Conservation (phyloP, 177 flowering plant species). For the Tripterygium wilfordii region DNA sequence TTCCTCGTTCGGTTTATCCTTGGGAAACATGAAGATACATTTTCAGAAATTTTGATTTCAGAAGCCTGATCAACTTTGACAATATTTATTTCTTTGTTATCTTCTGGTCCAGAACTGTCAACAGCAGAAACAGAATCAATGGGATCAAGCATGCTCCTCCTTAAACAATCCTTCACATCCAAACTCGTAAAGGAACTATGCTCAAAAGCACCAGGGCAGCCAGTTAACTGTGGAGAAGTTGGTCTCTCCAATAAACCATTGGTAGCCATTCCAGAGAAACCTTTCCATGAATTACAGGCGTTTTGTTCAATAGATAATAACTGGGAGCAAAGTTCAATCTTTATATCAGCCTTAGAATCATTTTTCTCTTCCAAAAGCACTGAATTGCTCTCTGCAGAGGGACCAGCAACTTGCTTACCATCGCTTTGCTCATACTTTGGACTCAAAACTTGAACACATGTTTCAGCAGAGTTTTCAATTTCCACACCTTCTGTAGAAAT, state of each 20-base stretch:
- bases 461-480: background rate
- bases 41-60: slow-evolving; percentile 16
- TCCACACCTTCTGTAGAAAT: background rate
- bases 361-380: slow-evolving; percentile 11
- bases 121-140: slow-evolving; percentile 8
- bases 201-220: slow-evolving; percentile 5
- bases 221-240: slow-evolving; percentile 16
- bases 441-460: background rate
- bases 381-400: background rate
- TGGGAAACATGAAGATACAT: slow-evolving; percentile 17
- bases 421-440: slow-evolving; percentile 4
- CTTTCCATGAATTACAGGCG: slow-evolving; percentile 14
- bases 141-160: slow-evolving; percentile 10
- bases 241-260: too few species aligned
- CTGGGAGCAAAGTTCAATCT: slow-evolving; percentile 1
- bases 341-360: slow-evolving; percentile 3
- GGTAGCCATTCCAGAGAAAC: slow-evolving; percentile 11
- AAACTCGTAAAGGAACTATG: slow-evolving; percentile 12
- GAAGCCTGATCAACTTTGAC: slow-evolving; percentile 12
- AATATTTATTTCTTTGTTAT: slow-evolving; percentile 16
- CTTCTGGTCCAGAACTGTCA: slow-evolving; percentile 11
- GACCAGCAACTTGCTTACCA: background rate
- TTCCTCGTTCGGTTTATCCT: slow-evolving; percentile 29
- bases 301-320: slow-evolving; percentile 12
- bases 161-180: slow-evolving; percentile 9